These are phyloP conservation scores for Canavalia ensiformis DNA, from an alignment of 306 rosid species.

Conservation along the genomic window DNA sequence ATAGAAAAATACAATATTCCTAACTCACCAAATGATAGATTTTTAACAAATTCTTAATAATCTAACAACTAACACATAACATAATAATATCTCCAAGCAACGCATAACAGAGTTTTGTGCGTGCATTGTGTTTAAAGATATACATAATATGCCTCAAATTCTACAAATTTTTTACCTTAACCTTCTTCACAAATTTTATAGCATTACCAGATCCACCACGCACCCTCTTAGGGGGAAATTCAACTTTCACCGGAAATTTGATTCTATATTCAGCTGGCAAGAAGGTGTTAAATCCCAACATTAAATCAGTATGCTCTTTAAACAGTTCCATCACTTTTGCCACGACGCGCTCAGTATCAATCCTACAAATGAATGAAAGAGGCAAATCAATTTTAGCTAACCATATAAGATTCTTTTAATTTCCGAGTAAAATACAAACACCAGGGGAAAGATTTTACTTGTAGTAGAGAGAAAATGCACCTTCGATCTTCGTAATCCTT, in stretches of 20 bases:
- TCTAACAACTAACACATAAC: no score
- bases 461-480: conserved; percentile 41
- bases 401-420: neutral
- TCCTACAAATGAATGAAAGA: conserved; percentile 57
- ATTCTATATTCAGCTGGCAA: conserved; percentile 81
- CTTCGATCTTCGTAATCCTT: conserved; percentile 78
- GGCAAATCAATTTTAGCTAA: conserved; percentile 11
- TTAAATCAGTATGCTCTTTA: conserved; percentile 72
- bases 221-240: conserved; percentile 47
- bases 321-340: conserved; percentile 73
- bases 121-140: no score
- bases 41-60: no score
- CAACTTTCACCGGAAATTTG: conserved; percentile 56
- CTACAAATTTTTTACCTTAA: conserved; percentile 53
- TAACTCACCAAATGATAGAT: no score
- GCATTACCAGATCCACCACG: conserved; percentile 64
- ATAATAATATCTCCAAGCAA: no score
- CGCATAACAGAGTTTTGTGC: no score
- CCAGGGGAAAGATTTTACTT: neutral
- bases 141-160: no score
- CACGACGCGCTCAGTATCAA: conserved; percentile 70
- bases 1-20: no score
- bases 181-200: conserved; percentile 65
- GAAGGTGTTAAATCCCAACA: conserved; percentile 80
- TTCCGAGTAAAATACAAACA: neutral